phyloP scores from a whole-genome alignment of 106 monocot species.

The Vanilla planifolia region DNA sequence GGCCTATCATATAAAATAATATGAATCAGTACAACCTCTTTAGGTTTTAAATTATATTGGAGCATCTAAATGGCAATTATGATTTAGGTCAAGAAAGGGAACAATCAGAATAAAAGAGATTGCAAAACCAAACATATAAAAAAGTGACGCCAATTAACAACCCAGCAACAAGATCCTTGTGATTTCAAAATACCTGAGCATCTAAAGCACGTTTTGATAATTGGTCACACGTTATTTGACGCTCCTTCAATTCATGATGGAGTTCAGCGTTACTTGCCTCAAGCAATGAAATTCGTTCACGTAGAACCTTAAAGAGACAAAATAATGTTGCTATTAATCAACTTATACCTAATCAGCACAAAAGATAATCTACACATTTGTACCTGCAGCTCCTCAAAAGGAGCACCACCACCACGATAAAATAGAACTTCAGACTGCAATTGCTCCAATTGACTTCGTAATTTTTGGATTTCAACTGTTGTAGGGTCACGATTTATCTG shows the following conservation, averaged over 20 bases:
- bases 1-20: not conserved
- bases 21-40: too few relatives aligned
- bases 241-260: slow-evolving; percentile 49
- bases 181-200: slow-evolving; percentile 49
- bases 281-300: slow-evolving; percentile 57
- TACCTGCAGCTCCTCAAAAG: slow-evolving; percentile 80
- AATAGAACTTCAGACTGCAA: slow-evolving; percentile 80
- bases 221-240: slow-evolving; percentile 42
- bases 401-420: slow-evolving; percentile 48
- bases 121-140: not conserved
- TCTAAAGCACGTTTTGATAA: slow-evolving; percentile 45
- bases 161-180: not conserved
- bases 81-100: not conserved
- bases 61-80: not conserved
- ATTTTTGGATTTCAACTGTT: slow-evolving; percentile 79
- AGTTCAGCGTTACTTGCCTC: slow-evolving; percentile 72
- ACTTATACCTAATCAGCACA: not conserved
- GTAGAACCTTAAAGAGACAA: slow-evolving; percentile 43
- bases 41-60: not conserved
- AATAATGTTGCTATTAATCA: not conserved
- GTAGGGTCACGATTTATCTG: slow-evolving; percentile 94
- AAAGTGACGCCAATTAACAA: not conserved
- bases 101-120: not conserved
- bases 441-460: slow-evolving; percentile 78
- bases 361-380: not conserved